phyloP scores from a whole-genome alignment of 805 yeast species.

The Kluyveromyces nonfermentans region DNA sequence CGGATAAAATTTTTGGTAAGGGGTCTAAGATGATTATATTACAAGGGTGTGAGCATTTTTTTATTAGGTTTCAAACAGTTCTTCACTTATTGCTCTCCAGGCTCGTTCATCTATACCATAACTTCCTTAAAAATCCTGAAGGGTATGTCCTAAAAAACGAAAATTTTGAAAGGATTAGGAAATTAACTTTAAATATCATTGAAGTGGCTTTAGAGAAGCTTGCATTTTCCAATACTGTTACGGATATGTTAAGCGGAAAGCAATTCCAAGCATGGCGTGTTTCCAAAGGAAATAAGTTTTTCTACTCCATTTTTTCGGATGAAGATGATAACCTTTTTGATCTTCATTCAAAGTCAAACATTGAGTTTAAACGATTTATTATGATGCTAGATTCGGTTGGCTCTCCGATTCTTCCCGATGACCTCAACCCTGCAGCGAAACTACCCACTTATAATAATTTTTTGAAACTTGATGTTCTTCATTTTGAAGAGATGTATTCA shows the following conservation, averaged over 20 bases:
- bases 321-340: slow-evolving; percentile 25
- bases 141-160: not conserved
- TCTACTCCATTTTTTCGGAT: slow-evolving; percentile 31
- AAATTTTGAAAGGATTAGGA: not conserved
- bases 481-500: slow-evolving; percentile 16
- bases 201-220: slow-evolving; percentile 21
- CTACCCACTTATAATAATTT: slow-evolving; percentile 22
- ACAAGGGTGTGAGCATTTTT: slow-evolving; percentile 11
- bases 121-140: slow-evolving; percentile 8
- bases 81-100: slow-evolving; percentile 22
- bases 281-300: slow-evolving; percentile 38
- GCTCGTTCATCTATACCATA: slow-evolving; percentile 21
- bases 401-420: not conserved
- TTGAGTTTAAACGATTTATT: not conserved
- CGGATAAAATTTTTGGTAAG: slow-evolving; percentile 11
- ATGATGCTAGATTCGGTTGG: not conserved
- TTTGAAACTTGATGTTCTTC: slow-evolving; percentile 9
- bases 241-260: slow-evolving; percentile 38
- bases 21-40: slow-evolving; percentile 10
- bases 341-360: slow-evolving; percentile 13
- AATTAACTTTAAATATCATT: slow-evolving; percentile 13
- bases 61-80: slow-evolving; percentile 9
- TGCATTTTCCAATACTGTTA: slow-evolving; percentile 26
- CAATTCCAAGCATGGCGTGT: slow-evolving; percentile 61
- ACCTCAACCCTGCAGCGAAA: slow-evolving; percentile 11